Evolutionary conservation across 176 grass and related monocot species (phyloP), one percentile per base, ranked within the genome.

Genomic region (Canna indica): DNA sequence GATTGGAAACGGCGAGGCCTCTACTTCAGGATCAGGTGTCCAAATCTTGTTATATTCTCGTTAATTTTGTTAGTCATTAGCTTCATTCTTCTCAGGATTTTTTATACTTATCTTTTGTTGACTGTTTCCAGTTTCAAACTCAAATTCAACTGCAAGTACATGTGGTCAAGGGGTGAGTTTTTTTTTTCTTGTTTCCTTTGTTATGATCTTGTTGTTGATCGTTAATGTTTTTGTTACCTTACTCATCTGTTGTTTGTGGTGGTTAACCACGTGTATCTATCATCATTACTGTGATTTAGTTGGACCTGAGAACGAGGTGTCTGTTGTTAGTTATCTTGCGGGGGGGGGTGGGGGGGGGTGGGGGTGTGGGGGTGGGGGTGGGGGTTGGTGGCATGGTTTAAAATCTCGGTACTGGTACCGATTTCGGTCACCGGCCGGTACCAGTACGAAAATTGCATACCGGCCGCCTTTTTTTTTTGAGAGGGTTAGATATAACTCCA

Each of bases 1-100:
- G 84, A 99, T 99, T 61, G 95, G 90, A 50, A 41, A 32, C 58
- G 82, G 78, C 67, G 80, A 78, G 25, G 64, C 10, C 73, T 54
- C 85, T 47, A 78, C 30, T 81, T 87, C 84, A 67, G 90, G 84
- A 50, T 46, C 76, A 86, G 95, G 95, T 94, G 70, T 59, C 73
- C 62, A 36, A 28, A 53, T 5, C 36, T 59, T 12, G 54, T 70
- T 59, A 16, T n/a, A n/a, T 28, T 65, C 79, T 13, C 7, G 33
- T 36, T 32, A 36, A 65, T 22, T 65, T 26, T 25, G 20, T 0
- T 38, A 24, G 35, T 25, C 13, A n/a, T 16, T 39, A 2, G 10
- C 7, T 39, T 39, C 22, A 24, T 66, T 66, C 41, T 66, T 24
- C 18, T 39, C 24, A 2, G 8, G 17, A 13, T 13, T 66, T 66